These are phyloP conservation scores for Phaeosphaeria sp. DNA, from an alignment of 2,329 filamentous ascomycete genomes.

Conservation along the genomic window DNA sequence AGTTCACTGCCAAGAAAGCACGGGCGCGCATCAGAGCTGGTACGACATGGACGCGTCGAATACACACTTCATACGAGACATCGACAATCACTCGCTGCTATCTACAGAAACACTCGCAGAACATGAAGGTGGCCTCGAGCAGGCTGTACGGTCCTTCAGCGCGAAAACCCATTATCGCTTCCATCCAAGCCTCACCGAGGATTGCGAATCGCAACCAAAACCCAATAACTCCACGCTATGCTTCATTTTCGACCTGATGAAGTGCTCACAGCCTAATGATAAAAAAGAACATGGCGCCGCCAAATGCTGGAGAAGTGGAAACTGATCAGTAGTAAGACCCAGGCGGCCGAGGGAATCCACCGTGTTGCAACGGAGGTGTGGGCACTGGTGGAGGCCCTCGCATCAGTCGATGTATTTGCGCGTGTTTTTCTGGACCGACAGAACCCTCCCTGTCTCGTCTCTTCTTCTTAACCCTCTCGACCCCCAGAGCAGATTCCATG, in stretches of 20 bases:
- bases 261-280: conserved; percentile 7
- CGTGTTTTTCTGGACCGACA: conserved; percentile 23
- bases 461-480: conserved; percentile 46
- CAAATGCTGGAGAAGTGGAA: background rate
- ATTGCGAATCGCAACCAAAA: background rate
- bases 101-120: background rate
- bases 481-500: conserved; percentile 28
- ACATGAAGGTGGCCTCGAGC: too few species aligned
- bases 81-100: background rate
- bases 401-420: conserved; percentile 29
- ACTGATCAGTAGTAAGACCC: conserved; percentile 25
- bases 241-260: conserved; percentile 15
- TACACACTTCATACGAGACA: background rate
- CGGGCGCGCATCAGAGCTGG: background rate
- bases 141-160: background rate
- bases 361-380: conserved; percentile 42
- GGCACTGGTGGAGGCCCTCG: conserved; percentile 43
- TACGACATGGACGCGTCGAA: background rate
- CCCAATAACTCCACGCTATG: conserved; percentile 37
- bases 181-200: background rate
- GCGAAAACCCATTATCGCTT: background rate
- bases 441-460: conserved; percentile 40
- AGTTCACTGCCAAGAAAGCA: conserved; percentile 12
- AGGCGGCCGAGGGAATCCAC: conserved; percentile 33
- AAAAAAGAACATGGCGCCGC: conserved; percentile 1